Conservation (phyloP, 371 early-diverging fungal genomes). For the Mortierella sp. region DNA sequence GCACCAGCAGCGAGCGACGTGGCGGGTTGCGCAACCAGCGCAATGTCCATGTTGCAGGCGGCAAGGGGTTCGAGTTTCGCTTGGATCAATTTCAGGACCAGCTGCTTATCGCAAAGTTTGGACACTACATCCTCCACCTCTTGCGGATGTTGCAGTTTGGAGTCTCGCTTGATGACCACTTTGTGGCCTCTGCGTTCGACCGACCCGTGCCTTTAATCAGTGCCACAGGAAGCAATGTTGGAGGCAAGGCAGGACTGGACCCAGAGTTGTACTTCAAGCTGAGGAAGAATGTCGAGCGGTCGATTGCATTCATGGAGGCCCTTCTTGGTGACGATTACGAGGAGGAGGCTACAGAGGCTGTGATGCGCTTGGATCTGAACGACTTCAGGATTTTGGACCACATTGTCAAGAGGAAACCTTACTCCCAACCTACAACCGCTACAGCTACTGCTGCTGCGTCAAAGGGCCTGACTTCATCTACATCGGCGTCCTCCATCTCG, state of each 20-base stretch:
- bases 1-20: not conserved
- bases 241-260: conserved; percentile 21
- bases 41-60: conserved; percentile 35
- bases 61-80: conserved; percentile 43
- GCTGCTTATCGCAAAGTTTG: conserved; percentile 40
- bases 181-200: conserved; percentile 47
- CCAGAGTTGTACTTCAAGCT: conserved; percentile 27
- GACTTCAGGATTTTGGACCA: conserved; percentile 45
- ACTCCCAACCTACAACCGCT: conserved; percentile 7
- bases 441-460: not conserved
- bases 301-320: conserved; percentile 46
- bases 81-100: conserved; percentile 49
- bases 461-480: not conserved
- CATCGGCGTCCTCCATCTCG: not conserved
- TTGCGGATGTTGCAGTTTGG: conserved; percentile 52
- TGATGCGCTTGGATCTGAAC: conserved; percentile 27
- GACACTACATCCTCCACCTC: conserved; percentile 42
- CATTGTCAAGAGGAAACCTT: conserved; percentile 40
- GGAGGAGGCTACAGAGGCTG: conserved; percentile 21
- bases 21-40: conserved; percentile 12
- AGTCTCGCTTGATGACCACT: conserved; percentile 31
- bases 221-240: conserved; percentile 4
- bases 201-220: conserved; percentile 24
- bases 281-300: conserved; percentile 34
- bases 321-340: conserved; percentile 41